phyloP scores from a whole-genome alignment of 2,329 filamentous ascomycete genomes.

The Colletotrichum sp. region DNA sequence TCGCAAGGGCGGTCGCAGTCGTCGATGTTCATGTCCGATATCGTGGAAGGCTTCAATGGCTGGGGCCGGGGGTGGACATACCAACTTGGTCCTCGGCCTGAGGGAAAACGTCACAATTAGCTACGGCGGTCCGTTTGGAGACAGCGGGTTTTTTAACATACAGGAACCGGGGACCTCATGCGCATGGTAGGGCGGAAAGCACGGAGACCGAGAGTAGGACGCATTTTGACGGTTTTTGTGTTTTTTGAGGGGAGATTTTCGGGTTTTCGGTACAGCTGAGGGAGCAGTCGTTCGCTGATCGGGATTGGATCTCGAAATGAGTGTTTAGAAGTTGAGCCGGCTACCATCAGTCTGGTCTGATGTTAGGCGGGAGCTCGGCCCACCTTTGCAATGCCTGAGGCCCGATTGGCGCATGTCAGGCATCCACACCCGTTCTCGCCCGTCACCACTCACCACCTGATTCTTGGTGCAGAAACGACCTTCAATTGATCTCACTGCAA shows the following conservation, averaged over 20 bases:
- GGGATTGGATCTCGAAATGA: constrained; percentile 30
- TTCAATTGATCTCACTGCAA: constrained; percentile 30
- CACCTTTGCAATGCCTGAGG: constrained; percentile 34
- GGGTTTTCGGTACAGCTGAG: constrained; percentile 7
- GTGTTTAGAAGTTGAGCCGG: constrained; percentile 16
- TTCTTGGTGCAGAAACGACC: constrained; percentile 34
- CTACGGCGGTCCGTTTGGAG: constrained; percentile 10
- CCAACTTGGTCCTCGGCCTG: constrained; percentile 72
- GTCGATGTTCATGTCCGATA: not conserved
- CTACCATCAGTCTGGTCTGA: constrained; percentile 20
- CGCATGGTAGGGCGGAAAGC: constrained; percentile 71
- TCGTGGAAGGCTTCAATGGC: constrained; percentile 13
- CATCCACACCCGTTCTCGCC: constrained; percentile 23
- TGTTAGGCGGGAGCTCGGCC: constrained; percentile 14
- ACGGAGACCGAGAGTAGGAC: constrained; percentile 67
- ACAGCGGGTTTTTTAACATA: constrained; percentile 50
- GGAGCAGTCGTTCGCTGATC: constrained; percentile 24
- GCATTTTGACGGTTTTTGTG: constrained; percentile 61
- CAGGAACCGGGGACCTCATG: constrained; percentile 75
- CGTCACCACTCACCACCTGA: constrained; percentile 45
- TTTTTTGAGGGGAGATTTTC: constrained; percentile 15
- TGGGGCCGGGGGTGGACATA: constrained; percentile 48
- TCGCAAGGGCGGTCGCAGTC: not conserved
- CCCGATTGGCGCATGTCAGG: constrained; percentile 25
- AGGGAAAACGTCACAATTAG: constrained; percentile 37